phyloP scores from a whole-genome alignment of 768 basidiomycete genomes.

The Gymnopilus dilepis region DNA sequence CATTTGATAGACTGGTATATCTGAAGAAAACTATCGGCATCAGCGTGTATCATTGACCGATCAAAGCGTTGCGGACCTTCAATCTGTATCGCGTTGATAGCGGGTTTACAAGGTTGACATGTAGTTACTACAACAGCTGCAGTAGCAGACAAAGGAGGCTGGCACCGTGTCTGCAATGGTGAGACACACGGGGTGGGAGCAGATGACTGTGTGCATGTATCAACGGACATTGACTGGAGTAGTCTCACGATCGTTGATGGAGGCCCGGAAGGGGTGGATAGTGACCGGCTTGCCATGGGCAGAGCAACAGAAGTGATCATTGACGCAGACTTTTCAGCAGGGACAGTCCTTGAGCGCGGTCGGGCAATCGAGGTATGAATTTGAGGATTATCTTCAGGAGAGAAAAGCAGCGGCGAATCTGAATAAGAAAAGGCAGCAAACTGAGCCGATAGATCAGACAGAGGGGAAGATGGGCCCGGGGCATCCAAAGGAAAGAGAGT shows the following conservation, averaged over 20 bases:
- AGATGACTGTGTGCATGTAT: slow-evolving; percentile 27
- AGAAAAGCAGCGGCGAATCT: slow-evolving; percentile 27
- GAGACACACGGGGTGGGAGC: slow-evolving; percentile 42
- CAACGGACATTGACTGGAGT: slow-evolving; percentile 47
- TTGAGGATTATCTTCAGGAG: slow-evolving; percentile 18
- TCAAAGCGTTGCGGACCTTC: slow-evolving; percentile 60
- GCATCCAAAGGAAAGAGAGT: slow-evolving; percentile 37
- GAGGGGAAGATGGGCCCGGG: slow-evolving; percentile 32
- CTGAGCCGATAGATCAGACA: slow-evolving; percentile 34
- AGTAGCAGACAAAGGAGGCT: slow-evolving; percentile 29
- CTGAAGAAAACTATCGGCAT: slow-evolving; percentile 38
- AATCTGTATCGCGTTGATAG: slow-evolving; percentile 69
- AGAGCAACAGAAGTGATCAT: slow-evolving; percentile 15
- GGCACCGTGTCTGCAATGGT: slow-evolving; percentile 44
- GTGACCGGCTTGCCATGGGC: slow-evolving; percentile 24
- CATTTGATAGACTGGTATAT: slow-evolving; percentile 78
- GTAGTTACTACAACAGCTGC: slow-evolving; percentile 62
- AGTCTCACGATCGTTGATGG: slow-evolving; percentile 40
- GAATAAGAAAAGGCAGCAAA: slow-evolving; percentile 33
- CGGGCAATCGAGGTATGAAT: slow-evolving; percentile 33
- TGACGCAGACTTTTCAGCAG: slow-evolving; percentile 23
- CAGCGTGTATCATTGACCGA: slow-evolving; percentile 3
- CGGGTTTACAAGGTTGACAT: slow-evolving; percentile 63
- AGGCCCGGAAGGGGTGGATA: slow-evolving; percentile 26
- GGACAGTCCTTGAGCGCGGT: slow-evolving; percentile 46